A percentile compares a stretch with the other conserved stretches of the same genome.
phyloP scores from a whole-genome alignment of 2,329 filamentous ascomycete species.

The Monosporascus sp. region DNA sequence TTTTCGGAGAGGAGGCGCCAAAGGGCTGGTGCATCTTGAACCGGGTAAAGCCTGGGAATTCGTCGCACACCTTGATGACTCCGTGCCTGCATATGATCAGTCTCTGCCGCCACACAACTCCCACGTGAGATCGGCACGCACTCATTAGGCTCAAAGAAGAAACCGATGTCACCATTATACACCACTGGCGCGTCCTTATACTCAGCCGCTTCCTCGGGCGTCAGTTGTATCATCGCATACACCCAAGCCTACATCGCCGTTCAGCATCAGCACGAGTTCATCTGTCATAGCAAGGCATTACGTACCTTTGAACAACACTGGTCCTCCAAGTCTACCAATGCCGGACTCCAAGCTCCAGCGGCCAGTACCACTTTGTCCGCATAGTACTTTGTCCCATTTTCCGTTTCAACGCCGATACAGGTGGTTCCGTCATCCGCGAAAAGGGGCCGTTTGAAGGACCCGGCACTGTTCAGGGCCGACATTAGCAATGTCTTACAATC shows the following conservation, averaged over 20 bases:
- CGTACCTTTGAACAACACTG: constrained; percentile 31
- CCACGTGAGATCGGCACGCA: constrained; percentile 7
- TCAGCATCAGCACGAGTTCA: constrained; percentile 4
- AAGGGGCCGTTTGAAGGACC: constrained; percentile 37
- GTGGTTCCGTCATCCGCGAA: constrained; percentile 28
- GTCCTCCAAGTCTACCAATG: constrained; percentile 30
- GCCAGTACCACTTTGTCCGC: constrained; percentile 39
- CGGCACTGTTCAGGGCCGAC: constrained; percentile 25
- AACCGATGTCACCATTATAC: constrained; percentile 41
- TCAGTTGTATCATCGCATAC: constrained; percentile 37
- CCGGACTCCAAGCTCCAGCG: constrained; percentile 32
- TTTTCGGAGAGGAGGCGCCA: constrained; percentile 21
- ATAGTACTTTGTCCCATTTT: constrained; percentile 34
- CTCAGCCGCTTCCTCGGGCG: constrained; percentile 31
- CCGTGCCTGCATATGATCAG: constrained; percentile 16
- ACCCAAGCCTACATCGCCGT: constrained; percentile 33
- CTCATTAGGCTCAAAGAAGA: constrained; percentile 44
- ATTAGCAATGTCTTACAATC: neutral
- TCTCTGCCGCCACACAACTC: neutral
- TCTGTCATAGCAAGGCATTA: neutral
- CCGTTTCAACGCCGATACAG: constrained; percentile 35
- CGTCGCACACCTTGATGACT: constrained; percentile 32
- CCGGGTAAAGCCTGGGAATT: constrained; percentile 33
- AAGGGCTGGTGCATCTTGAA: constrained; percentile 29
- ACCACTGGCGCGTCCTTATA: constrained; percentile 38